phyloP scores from a whole-genome alignment of 208 protist species.

The Leishmania braziliensis region DNA sequence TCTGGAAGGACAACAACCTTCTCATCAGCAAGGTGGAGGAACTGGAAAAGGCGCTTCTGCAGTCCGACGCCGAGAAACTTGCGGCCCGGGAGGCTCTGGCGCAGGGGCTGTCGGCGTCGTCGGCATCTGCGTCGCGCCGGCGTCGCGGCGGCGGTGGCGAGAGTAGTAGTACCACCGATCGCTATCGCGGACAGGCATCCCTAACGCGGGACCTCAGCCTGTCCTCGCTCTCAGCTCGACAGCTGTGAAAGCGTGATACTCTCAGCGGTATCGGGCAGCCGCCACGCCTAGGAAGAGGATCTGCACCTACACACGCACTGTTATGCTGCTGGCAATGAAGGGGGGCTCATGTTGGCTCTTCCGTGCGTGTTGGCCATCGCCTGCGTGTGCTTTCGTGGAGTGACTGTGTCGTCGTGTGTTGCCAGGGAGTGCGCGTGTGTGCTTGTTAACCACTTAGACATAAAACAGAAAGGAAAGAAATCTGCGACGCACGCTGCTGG shows the following conservation, averaged over 20 bases:
- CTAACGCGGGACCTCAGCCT: slow-evolving; percentile 34
- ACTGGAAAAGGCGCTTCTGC: slow-evolving; percentile 58
- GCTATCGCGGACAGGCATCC: slow-evolving; percentile 15
- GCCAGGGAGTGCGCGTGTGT: neutral
- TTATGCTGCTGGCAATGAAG: neutral
- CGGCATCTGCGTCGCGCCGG: slow-evolving; percentile 10
- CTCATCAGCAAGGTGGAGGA: slow-evolving; percentile 62
- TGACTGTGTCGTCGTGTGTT: neutral
- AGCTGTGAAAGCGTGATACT: neutral
- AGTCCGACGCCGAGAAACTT: slow-evolving; percentile 62
- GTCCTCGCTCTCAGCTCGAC: slow-evolving; percentile 10
- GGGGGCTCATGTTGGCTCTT: neutral
- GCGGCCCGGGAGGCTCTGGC: slow-evolving; percentile 58
- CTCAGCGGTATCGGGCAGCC: neutral
- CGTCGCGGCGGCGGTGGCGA: slow-evolving; percentile 12
- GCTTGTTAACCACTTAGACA: neutral
- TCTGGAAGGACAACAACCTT: slow-evolving; percentile 58
- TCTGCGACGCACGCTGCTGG: too few species aligned
- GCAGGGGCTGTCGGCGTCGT: slow-evolving; percentile 47
- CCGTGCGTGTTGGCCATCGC: neutral
- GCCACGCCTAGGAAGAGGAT: neutral
- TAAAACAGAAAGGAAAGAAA: neutral
- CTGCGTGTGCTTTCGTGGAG: neutral
- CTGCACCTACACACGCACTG: neutral
- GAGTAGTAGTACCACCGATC: slow-evolving; percentile 5